Conservation (phyloP, 208 protist species). For the Trichomonas tenax region DNA sequence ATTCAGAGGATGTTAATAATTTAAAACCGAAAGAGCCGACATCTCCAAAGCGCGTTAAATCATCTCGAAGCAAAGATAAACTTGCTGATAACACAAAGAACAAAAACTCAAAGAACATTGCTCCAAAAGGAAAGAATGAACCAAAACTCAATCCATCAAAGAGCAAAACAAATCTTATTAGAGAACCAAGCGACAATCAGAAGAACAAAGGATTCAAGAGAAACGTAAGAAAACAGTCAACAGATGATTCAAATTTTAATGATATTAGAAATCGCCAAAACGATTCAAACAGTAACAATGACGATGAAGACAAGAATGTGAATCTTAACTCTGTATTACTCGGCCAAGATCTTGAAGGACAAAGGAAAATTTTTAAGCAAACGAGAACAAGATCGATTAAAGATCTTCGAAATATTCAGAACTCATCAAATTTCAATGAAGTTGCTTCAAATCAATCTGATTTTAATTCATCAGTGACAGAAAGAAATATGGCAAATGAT, state of each 20-base stretch:
- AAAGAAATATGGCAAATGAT: background rate
- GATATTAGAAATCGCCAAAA: background rate
- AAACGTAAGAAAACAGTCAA: background rate
- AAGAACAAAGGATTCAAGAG: background rate
- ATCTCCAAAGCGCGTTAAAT: no score
- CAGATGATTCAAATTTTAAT: no score
- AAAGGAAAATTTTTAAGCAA: no score
- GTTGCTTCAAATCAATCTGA: background rate
- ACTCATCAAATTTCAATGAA: background rate
- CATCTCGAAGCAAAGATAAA: background rate
- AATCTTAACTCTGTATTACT: background rate
- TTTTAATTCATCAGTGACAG: background rate
- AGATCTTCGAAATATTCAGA: no score
- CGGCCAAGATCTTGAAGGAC: background rate
- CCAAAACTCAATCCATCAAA: background rate
- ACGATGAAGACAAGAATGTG: background rate
- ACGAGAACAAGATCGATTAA: no score
- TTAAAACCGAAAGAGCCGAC: no score
- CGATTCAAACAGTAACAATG: background rate
- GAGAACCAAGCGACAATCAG: background rate
- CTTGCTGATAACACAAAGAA: background rate
- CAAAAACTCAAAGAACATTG: background rate
- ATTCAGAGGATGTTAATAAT: no score
- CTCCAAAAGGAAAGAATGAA: background rate
- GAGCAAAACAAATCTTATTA: background rate